Base-by-base conservation (phyloP, 306 rosid genomes). In the Arachis hypogaea region DNA sequence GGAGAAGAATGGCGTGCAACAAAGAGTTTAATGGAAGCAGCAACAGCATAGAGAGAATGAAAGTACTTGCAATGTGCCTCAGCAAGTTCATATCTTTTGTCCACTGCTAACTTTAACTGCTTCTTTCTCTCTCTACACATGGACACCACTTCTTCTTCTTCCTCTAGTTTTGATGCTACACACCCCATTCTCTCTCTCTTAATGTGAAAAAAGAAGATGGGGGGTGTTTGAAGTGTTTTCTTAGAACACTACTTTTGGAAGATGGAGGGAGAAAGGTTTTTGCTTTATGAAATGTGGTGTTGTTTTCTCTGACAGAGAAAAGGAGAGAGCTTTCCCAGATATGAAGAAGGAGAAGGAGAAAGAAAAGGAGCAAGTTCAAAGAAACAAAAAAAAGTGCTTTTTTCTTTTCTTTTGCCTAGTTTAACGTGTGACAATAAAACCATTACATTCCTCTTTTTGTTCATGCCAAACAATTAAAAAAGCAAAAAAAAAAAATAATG, bases 91-190 rank as follows among this genome's bases (percentile, higher is more conserved):
- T 82, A 76, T 67, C 99, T 92, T 85, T 83, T 89, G 80, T 92
- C 98, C 65, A 94, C 92, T 2, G 97, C 98, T 30, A 84, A 55
- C 78, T 92, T 94, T 51, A 94, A 78, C 58, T 80, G 87, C 3
- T 83, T 85, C 30, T 89, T 94, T 82, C 99, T 92, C 86, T 92
- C 97, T 84, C 85, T 85, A 69, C 99, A 94, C 9, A 94, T 89
- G 30, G 87, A 69, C 3, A 94, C 93, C 0, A 88, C 96, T 79
- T 82, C 92, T 54, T 83, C 94, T 78, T 91, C 97, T 28, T 89
- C 99, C 93, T 88, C 98, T 66, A 94, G 94, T 85, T 89, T 94
- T 16, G 99, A 94, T 40, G 97, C 92, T 46, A 88, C 96, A 83
- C 99, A 92, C 0, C 99, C 97, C 96, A 90, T 94, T 82, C 77